Conservation (phyloP, 2,329 filamentous ascomycete genomes). For the Didymella pomorum region DNA sequence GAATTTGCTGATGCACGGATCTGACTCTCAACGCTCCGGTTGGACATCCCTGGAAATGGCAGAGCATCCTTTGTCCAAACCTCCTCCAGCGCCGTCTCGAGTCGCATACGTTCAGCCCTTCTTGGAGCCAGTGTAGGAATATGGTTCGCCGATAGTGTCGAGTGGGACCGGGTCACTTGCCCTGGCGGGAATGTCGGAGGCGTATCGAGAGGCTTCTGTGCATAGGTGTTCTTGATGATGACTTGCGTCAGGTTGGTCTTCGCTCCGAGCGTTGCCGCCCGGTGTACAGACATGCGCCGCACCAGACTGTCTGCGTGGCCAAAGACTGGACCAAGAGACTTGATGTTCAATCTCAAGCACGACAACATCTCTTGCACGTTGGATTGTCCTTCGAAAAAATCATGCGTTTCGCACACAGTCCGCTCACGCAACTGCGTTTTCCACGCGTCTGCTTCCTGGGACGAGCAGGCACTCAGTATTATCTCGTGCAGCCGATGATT, state of each 20-base stretch:
- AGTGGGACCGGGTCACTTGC: constrained; percentile 80
- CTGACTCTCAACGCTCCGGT: constrained; percentile 71
- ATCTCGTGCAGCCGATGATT: constrained; percentile 81
- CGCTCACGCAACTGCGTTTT: constrained; percentile 68
- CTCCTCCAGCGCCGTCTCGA: constrained; percentile 77
- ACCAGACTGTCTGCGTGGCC: constrained; percentile 72
- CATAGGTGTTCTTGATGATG: constrained; percentile 85
- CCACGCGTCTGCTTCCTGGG: constrained; percentile 83
- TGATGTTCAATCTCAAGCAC: constrained; percentile 74
- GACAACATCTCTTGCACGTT: constrained; percentile 64
- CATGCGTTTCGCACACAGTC: constrained; percentile 59
- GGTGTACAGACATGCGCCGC: constrained; percentile 78
- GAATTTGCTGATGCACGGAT: constrained; percentile 82
- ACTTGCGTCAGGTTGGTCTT: constrained; percentile 76
- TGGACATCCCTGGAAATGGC: constrained; percentile 83
- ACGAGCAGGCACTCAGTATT: constrained; percentile 84
- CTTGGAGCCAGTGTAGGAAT: constrained; percentile 77
- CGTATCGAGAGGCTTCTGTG: constrained; percentile 64
- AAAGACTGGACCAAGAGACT: constrained; percentile 77
- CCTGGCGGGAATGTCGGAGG: constrained; percentile 54
- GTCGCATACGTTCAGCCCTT: constrained; percentile 75
- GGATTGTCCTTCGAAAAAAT: constrained; percentile 58
- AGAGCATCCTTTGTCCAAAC: constrained; percentile 84
- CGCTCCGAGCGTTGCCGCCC: constrained; percentile 75
- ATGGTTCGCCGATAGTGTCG: constrained; percentile 72